phyloP scores from a whole-genome alignment of 1,284 basidiomycete species.

The Sporisorium graminicola region DNA sequence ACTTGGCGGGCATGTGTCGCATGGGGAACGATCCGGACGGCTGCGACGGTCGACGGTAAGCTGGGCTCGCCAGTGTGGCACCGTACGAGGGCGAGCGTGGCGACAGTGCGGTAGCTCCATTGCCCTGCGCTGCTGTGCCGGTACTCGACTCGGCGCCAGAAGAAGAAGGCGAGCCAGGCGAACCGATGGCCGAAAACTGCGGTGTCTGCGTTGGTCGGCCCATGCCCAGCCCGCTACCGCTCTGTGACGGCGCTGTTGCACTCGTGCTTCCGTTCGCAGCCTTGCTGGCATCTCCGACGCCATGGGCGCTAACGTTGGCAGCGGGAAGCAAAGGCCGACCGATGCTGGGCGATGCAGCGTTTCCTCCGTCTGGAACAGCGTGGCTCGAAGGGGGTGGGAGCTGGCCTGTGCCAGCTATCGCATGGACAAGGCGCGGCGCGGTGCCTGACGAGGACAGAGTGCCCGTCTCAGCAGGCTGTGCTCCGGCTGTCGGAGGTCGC shows the following conservation, averaged over 20 bases:
- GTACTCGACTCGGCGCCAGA: slow-evolving; percentile 12
- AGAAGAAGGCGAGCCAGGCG: slow-evolving; percentile 36
- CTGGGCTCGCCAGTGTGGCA: slow-evolving; percentile 29
- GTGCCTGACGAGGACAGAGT: slow-evolving; percentile 23
- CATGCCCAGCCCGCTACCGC: slow-evolving; percentile 22
- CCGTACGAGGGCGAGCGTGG: slow-evolving; percentile 47
- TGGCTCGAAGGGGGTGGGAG: slow-evolving; percentile 39
- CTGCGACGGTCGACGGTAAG: slow-evolving; percentile 43
- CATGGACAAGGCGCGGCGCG: slow-evolving; percentile 6
- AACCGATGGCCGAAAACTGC: slow-evolving; percentile 20
- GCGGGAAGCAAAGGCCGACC: slow-evolving; percentile 38
- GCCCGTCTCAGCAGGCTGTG: slow-evolving; percentile 40
- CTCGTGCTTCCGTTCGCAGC: not conserved
- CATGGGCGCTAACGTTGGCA: slow-evolving; percentile 7
- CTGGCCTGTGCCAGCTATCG: slow-evolving; percentile 14
- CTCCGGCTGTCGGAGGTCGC: slow-evolving; percentile 20
- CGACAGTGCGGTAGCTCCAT: slow-evolving; percentile 10
- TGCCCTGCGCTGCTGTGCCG: not conserved
- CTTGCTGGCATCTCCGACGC: slow-evolving; percentile 15
- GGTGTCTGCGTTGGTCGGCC: slow-evolving; percentile 29
- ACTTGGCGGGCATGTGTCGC: slow-evolving; percentile 51
- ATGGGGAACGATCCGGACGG: slow-evolving; percentile 50
- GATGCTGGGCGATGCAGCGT: slow-evolving; percentile 4
- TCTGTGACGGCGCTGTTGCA: slow-evolving; percentile 4
- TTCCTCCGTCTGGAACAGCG: slow-evolving; percentile 16